These are phyloP conservation scores for Cryptococcus sp. DNA, from an alignment of 1,284 basidiomycete genomes.

Conservation along the genomic window DNA sequence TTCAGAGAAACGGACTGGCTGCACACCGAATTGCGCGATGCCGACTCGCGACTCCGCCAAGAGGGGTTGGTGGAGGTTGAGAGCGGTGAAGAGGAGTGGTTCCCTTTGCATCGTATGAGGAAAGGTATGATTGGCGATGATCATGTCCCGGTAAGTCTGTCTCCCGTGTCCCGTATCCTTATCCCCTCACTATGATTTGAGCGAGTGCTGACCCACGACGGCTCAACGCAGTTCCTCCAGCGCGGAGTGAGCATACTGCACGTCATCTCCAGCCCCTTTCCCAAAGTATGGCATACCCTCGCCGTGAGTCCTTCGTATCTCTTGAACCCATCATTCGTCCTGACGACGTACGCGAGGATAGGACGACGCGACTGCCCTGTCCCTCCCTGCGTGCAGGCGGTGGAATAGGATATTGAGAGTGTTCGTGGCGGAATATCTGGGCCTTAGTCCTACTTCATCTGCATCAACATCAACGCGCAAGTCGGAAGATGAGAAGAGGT, in stretches of 20 bases:
- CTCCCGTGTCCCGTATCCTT: neutral
- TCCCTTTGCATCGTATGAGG: constrained; percentile 30
- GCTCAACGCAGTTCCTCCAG: constrained; percentile 61
- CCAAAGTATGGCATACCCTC: constrained; percentile 85
- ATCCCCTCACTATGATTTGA: neutral
- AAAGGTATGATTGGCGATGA: constrained; percentile 82
- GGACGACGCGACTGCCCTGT: constrained; percentile 86
- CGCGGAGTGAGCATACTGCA: constrained; percentile 87
- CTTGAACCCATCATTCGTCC: neutral
- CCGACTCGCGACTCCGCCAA: constrained; percentile 63
- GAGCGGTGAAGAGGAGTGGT: constrained; percentile 41
- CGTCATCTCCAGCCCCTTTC: constrained; percentile 87
- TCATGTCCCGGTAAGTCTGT: constrained; percentile 67
- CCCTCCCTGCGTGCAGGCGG: constrained; percentile 79
- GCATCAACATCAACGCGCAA: constrained; percentile 5
- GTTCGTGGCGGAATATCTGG: constrained; percentile 87
- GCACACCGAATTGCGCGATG: constrained; percentile 69
- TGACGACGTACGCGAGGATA: constrained; percentile 40
- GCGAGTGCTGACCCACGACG: neutral
- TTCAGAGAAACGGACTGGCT: constrained; percentile 91
- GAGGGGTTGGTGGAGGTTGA: constrained; percentile 35
- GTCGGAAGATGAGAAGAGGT: neutral
- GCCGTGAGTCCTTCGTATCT: constrained; percentile 57
- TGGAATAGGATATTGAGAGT: constrained; percentile 89
- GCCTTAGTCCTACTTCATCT: constrained; percentile 57